Conservation (phyloP, 179 eudicot genomes). For the Pouteria campechiana region DNA sequence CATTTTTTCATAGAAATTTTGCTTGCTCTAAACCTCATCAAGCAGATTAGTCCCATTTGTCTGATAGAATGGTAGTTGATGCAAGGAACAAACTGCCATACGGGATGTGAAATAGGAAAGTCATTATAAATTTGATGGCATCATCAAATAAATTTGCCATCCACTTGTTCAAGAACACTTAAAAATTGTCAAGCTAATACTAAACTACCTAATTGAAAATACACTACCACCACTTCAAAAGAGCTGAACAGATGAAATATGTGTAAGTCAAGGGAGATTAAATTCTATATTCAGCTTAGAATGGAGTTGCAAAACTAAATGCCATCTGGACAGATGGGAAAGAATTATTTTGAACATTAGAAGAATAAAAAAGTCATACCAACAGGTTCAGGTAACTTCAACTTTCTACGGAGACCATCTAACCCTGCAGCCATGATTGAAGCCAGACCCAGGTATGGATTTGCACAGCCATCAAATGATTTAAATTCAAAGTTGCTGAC, state of each 20-base stretch:
- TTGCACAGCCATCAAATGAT: conserved; percentile 90
- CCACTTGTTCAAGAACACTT: too few species aligned
- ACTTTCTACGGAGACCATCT: conserved; percentile 75
- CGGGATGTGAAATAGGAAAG: too few species aligned
- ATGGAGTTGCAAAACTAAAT: neutral
- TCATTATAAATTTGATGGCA: too few species aligned
- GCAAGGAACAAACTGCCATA: too few species aligned
- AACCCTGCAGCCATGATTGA: conserved; percentile 83
- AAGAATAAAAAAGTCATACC: conserved; percentile 35
- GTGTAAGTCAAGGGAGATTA: neutral
- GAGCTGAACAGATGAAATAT: neutral
- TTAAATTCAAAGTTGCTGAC: conserved; percentile 98
- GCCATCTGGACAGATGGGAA: neutral
- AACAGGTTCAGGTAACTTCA: conserved; percentile 54
- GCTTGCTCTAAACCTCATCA: too few species aligned
- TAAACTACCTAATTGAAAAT: neutral
- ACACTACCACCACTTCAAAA: neutral
- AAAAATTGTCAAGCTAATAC: too few species aligned
- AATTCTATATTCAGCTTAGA: neutral
- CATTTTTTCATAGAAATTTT: too few species aligned
- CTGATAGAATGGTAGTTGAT: too few species aligned
- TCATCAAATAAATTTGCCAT: too few species aligned
- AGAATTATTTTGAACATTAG: neutral
- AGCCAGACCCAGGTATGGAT: conserved; percentile 83
- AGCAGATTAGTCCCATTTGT: too few species aligned